Percentiles rank a stretch among this genome's conserved stretches.
These are phyloP conservation scores for Fusarium begoniae DNA, from an alignment of 2,329 filamentous ascomycete species.

Conservation along the genomic window DNA sequence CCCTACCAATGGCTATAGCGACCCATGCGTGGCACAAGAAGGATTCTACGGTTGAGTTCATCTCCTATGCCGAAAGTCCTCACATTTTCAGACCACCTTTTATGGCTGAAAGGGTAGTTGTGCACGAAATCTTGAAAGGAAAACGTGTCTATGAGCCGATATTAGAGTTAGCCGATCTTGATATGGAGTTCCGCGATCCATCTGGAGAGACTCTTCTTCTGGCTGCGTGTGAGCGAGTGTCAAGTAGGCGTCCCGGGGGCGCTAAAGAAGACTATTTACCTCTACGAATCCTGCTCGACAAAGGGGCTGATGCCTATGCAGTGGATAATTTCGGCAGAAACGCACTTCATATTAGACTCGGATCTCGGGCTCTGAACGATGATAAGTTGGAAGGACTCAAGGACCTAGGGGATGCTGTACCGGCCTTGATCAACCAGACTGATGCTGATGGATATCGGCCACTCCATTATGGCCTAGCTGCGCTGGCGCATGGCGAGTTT, in stretches of 20 bases:
- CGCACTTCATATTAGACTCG: conserved; percentile 16
- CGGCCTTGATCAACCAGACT: conserved; percentile 12
- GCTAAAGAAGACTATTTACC: too few species aligned
- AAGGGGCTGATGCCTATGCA: conserved; percentile 19
- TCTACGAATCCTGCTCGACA: conserved; percentile 10
- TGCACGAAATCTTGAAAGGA: conserved; percentile 17
- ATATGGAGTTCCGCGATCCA: conserved; percentile 16
- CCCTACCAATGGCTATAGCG: background rate
- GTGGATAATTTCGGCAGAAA: conserved; percentile 23
- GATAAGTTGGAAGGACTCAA: background rate
- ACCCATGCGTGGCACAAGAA: background rate
- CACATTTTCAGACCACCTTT: background rate
- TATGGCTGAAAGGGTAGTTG: conserved; percentile 3
- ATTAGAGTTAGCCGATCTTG: conserved; percentile 10
- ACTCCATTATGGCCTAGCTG: conserved; percentile 21
- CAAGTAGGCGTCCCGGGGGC: background rate
- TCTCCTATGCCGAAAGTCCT: background rate
- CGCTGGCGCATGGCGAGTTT: background rate
- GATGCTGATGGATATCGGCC: conserved; percentile 28
- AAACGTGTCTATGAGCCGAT: conserved; percentile 4
- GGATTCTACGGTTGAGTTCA: background rate
- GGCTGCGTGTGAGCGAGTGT: conserved; percentile 7
- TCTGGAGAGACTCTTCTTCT: conserved; percentile 22
- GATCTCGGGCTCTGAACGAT: background rate
- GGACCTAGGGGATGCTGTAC: background rate